Evolutionary conservation across 2,329 filamentous ascomycete genomes (phyloP).

Genomic region (Monosporascus sp.): DNA sequence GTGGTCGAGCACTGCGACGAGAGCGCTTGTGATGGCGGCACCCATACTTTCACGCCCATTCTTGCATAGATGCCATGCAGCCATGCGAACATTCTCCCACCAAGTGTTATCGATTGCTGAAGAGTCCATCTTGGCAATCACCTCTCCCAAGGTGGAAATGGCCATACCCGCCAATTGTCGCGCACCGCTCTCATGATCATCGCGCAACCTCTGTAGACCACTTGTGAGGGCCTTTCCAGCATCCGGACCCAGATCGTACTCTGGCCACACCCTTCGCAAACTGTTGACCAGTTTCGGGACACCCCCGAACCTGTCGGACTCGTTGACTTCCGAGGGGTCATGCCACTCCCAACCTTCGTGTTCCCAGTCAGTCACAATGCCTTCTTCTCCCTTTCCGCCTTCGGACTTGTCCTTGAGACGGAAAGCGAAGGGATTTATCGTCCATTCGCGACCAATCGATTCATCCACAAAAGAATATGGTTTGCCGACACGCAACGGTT

Average conservation of each 20-base stretch:
- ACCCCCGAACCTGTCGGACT: slow-evolving; percentile 40
- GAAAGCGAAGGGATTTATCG: slow-evolving; percentile 58
- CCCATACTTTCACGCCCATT: slow-evolving; percentile 64
- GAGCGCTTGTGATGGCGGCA: slow-evolving; percentile 48
- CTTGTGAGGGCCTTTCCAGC: slow-evolving; percentile 41
- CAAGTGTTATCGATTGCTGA: slow-evolving; percentile 33
- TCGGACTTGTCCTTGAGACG: slow-evolving; percentile 36
- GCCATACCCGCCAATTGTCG: slow-evolving; percentile 52
- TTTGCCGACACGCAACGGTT: slow-evolving; percentile 51
- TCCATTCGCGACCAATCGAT: slow-evolving; percentile 52
- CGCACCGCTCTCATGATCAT: slow-evolving; percentile 55
- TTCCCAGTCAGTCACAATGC: slow-evolving; percentile 57
- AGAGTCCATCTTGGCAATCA: slow-evolving; percentile 32
- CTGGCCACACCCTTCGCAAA: slow-evolving; percentile 54
- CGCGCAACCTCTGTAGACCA: slow-evolving; percentile 44
- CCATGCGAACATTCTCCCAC: slow-evolving; percentile 52
- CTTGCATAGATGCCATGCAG: slow-evolving; percentile 59
- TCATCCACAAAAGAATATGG: slow-evolving; percentile 52
- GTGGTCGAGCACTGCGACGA: slow-evolving; percentile 41
- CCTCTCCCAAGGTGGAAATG: slow-evolving; percentile 42
- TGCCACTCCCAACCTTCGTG: slow-evolving; percentile 56
- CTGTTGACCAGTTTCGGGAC: slow-evolving; percentile 56
- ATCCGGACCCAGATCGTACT: slow-evolving; percentile 40
- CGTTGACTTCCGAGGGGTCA: slow-evolving; percentile 43
- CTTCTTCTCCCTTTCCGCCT: slow-evolving; percentile 34